Base-by-base conservation (phyloP, 2,329 filamentous ascomycete species). In the Penicillium sp. region DNA sequence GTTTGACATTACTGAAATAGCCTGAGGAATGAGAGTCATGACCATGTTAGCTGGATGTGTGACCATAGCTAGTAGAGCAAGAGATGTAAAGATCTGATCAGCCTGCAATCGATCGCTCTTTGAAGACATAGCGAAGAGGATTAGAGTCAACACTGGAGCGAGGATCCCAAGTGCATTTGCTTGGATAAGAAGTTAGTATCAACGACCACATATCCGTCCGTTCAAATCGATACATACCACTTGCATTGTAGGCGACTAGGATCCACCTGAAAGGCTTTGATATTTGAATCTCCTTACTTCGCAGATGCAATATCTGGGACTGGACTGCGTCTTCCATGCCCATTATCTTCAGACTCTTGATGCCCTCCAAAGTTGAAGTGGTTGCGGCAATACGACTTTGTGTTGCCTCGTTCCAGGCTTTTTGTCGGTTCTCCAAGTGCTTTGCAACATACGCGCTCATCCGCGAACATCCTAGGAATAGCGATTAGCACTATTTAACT, bases 41-140 rank as follows among this genome's bases (percentile, higher is more conserved):
- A 58, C 29, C 50, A 58, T 58, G 6, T 58, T 58, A 15, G 55
- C 55, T 49, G 50, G 55, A 33, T 58, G 55, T 23, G 50, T 58
- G 4, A 58, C 55, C 35, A 58, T 47, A 13, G 43, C 50, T 33
- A 58, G 55, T 6, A 54, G 50, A 38, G 55, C 55, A 29, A 58
- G 33, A 13, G 55, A 41, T 13, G 55, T 49, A 21, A 58, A 58
- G 21, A 31, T 49, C 6, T 49, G 45, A 36, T 49, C 31, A 3
- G 45, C 31, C 15, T 36, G 21, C 4, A 49, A 36, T 36, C 31
- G 6, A 49, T 49, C 31, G 15, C n/a, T n/a, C 36, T 36, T 19
- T 5, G 45, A 49, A 6, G 19, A 49, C n/a, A 23, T 25, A 1
- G 31, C 27, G 45, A 49, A 49, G 8, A 49, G 45, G 5, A 49